Base-by-base conservation (phyloP, 805 yeast genomes). In the Candida chauliodis region DNA sequence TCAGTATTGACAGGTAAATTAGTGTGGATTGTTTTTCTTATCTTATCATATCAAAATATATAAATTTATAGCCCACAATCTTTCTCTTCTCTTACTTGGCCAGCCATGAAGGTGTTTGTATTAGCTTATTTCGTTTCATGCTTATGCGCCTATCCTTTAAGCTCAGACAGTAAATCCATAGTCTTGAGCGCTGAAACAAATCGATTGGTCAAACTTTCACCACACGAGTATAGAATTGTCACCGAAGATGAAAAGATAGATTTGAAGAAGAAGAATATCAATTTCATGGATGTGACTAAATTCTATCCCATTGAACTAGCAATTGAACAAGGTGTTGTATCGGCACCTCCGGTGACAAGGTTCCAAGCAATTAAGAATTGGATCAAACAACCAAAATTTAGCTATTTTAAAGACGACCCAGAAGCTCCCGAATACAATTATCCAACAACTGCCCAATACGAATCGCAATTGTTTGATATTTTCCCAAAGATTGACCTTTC, bases 281-380 rank as follows among this genome's bases (percentile, higher is more conserved):
- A 64, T 17, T 83, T 81, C 53, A 74, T 84, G 44, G 90, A 84
- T 58, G 70, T 82, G 23, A 81, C 90, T 8, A 65, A 66, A 40
- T 53, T 50, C 6, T 46, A 66, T 15, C 51, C 62, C n/a, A 50
- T 63, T 10, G 61, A 62, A 17, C 61, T 55, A 14, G 71, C 69
- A 5, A 40, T 53, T 25, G 41, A 44, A 3, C 46, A 48, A 19
- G 61, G 65, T 4, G 61, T 65, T 3, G 37, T 56, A 31, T 36
- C 10, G 36, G 19, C 14, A 5, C 25, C 37, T 16, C 29, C 27
- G 24, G 5, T 7, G 13, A 9, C 31, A 15, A n/a, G 21, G 9
- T 18, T 26, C 3, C 28, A 26, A 19, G 26, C 11, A 8, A 9
- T 26, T 5, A 18, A 15, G 26, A 4, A 25, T 14, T 23, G 36